phyloP scores from a whole-genome alignment of 108 stramenopile species.

The Nitzschia putrida region DNA sequence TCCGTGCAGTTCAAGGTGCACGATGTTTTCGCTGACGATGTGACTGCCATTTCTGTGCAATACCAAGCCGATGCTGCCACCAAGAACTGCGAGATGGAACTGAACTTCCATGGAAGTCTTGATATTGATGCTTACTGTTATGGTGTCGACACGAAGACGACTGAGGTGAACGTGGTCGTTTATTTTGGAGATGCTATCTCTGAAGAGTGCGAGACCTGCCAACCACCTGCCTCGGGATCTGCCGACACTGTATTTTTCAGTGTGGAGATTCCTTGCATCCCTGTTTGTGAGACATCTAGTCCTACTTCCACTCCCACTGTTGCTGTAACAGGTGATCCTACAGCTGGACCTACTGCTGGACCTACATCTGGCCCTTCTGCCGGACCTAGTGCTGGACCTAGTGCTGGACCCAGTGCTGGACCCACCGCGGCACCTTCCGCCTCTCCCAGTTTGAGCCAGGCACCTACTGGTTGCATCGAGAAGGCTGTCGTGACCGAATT shows the following conservation, averaged over 20 bases:
- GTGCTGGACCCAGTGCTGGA: neutral
- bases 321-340: conserved; percentile 4
- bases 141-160: too few species aligned
- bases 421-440: conserved; percentile 1
- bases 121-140: too few species aligned
- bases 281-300: too few species aligned
- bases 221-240: neutral
- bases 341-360: neutral
- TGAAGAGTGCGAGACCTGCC: neutral
- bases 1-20: neutral
- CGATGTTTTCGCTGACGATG: neutral
- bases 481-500: neutral
- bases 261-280: neutral
- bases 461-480: conserved; percentile 14
- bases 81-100: neutral
- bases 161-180: neutral
- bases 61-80: neutral
- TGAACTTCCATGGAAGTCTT: neutral
- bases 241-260: neutral
- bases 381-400: neutral
- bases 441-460: conserved; percentile 1
- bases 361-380: conserved; percentile 9
- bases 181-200: neutral
- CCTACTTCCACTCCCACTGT: conserved; percentile 12
- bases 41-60: neutral